phyloP scores from a whole-genome alignment of 148 eudicot species.

The Spergularia marina region DNA sequence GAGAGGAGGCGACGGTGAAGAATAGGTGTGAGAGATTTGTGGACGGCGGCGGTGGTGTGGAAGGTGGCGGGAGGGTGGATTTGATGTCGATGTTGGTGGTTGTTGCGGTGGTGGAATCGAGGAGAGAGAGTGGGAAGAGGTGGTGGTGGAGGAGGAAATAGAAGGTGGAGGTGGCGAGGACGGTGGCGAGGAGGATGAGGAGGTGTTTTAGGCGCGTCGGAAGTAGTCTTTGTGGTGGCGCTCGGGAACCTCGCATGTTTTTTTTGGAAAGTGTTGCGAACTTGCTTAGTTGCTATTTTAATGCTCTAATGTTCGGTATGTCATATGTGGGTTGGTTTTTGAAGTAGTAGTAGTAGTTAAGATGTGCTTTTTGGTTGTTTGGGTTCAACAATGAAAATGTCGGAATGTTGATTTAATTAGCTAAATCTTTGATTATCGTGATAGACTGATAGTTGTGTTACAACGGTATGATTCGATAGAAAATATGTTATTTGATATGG shows the following conservation, averaged over 20 bases:
- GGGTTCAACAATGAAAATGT: too few relatives aligned
- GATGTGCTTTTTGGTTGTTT: too few relatives aligned
- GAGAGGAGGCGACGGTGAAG: conserved; percentile 62
- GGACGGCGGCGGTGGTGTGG: conserved; percentile 1
- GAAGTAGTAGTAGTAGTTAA: too few relatives aligned
- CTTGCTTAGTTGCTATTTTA: too few relatives aligned
- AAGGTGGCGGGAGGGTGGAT: not conserved
- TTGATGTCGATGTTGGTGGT: not conserved
- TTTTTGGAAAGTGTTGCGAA: too few relatives aligned
- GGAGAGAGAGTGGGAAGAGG: conserved; percentile 10
- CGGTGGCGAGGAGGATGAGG: conserved; percentile 12
- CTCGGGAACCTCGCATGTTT: conserved; percentile 8
- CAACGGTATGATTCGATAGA: too few relatives aligned
- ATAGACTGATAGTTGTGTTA: too few relatives aligned
- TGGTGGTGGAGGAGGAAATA: conserved; percentile 16
- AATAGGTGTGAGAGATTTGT: conserved; percentile 41
- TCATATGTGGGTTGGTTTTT: too few relatives aligned
- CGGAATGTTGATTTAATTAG: too few relatives aligned
- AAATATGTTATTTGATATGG: too few relatives aligned
- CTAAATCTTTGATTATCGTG: too few relatives aligned
- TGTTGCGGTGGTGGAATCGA: conserved; percentile 12
- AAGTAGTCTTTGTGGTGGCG: not conserved
- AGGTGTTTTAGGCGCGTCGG: conserved; percentile 21
- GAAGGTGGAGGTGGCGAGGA: conserved; percentile 25
- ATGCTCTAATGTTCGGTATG: too few relatives aligned